Conservation (phyloP, 169 alveolate species). For the Plasmodium yoelii region DNA sequence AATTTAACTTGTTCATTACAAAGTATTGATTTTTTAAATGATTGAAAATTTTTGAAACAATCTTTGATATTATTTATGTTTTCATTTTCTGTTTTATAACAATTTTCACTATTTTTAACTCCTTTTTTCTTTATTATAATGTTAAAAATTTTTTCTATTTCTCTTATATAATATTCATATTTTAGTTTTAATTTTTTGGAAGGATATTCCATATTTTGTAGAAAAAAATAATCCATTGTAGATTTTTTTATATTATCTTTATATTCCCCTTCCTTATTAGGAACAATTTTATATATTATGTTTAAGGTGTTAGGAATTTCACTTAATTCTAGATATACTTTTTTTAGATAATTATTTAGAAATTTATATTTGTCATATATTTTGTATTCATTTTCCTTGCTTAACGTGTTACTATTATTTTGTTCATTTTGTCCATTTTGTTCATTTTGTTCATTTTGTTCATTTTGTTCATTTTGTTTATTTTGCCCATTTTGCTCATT, state of each 20-base stretch:
- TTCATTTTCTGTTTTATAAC: not conserved
- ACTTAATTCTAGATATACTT: constrained; percentile 4
- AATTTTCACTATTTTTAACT: not conserved
- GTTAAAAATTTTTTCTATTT: constrained; percentile 40
- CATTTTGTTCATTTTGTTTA: no score
- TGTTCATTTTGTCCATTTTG: no score
- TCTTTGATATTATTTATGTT: constrained; percentile 1
- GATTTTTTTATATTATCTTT: not conserved
- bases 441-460: no score
- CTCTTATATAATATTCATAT: constrained; percentile 41
- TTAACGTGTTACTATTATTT: not conserved
- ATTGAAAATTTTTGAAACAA: constrained; percentile 21
- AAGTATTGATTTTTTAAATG: constrained; percentile 37
- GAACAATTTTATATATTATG: constrained; percentile 17
- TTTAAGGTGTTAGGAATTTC: constrained; percentile 39
- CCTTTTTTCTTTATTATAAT: not conserved
- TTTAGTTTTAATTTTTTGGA: constrained; percentile 40
- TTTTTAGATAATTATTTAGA: constrained; percentile 39
- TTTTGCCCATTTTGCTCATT: no score
- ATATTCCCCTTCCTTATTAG: not conserved
- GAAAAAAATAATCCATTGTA: not conserved
- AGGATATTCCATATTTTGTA: constrained; percentile 10
- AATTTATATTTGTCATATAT: constrained; percentile 20
- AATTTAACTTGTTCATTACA: constrained; percentile 35
- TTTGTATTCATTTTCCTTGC: not conserved